Base-by-base conservation (phyloP, 2,329 filamentous ascomycete species). In the Ustulina deusta region DNA sequence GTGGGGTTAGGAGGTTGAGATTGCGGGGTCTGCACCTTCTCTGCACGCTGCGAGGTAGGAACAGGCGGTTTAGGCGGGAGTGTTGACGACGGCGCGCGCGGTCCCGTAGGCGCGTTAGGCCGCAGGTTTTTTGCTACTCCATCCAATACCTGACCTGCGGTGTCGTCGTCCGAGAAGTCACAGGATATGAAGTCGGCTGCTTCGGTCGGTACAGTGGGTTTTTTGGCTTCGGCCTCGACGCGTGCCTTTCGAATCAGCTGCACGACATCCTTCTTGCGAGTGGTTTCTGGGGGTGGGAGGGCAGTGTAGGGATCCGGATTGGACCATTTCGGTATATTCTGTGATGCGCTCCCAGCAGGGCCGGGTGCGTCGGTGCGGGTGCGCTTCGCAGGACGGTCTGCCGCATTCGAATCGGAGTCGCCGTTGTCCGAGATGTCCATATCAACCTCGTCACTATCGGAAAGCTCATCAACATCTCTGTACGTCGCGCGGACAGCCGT, bases 261-360 rank as follows among this genome's bases (percentile, higher is more conserved):
- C 40, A 98, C 93, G 44, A 97, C 91, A 72, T 97, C 94, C 79
- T 91, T 93, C 80, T 96, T 97, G 22, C 87, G 86, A 44, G 87
- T 85, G 5, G 83, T 84, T 62, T 94, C 91, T 0, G 90, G 88
- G 6, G 93, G 94, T 9, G 95, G 95, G 10, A 97, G 83, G 1
- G 89, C 92, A 6, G 93, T 97, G 79, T 98, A 97, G 0, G 94
- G 94, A 78, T 98, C 95, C 3, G 95, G 94, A 74, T 98, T 98
- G 4, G 94, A 97, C 95, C 95, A 98, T 78, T 92, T 94, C 2
- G 94, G 93, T 5, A 78, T 80, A 15, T 83, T 81, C 62, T 83
- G 77, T 82, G 25, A 79, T 75, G n/a, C 81, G 77, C 9, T 78
- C 78, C 17, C 17, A 13, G 38, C 29, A 7, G 48, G n/a, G 22